Evolutionary conservation across 78 protist genomes (phyloP).

Genomic region (Pigoraptor vietnamica): DNA sequence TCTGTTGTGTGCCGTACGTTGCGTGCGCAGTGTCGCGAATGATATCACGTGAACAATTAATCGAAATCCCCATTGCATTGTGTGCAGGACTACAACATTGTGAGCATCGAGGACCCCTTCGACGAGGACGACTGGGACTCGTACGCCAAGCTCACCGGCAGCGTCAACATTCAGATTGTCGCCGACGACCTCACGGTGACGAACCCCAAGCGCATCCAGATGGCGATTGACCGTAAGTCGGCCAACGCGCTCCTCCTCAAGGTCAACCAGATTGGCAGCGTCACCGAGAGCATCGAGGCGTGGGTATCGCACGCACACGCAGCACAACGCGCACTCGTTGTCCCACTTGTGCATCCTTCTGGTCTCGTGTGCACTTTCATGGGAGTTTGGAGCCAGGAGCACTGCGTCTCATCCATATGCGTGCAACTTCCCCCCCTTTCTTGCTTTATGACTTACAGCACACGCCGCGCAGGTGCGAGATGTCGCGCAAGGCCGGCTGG

Average conservation of each 20-base stretch:
- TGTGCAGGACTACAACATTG: conserved; percentile 56
- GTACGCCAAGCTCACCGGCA: conserved; percentile 47
- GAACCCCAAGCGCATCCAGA: conserved; percentile 91
- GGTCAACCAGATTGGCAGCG: conserved; percentile 95
- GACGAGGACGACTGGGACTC: conserved; percentile 97
- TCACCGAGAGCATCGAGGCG: conserved; percentile 87
- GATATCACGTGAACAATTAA: no score
- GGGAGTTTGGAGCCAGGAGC: no score
- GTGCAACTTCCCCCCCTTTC: no score
- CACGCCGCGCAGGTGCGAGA: background rate
- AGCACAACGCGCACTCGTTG: no score
- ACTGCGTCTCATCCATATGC: no score
- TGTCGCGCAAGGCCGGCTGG: conserved; percentile 80
- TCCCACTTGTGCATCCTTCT: no score
- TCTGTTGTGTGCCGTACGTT: no score
- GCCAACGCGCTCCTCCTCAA: conserved; percentile 96
- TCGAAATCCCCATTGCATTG: no score
- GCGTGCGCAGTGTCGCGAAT: no score
- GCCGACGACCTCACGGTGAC: conserved; percentile 98
- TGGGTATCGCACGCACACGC: no score
- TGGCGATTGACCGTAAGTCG: conserved; percentile 85
- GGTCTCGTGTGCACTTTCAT: no score
- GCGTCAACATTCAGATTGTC: conserved; percentile 78
- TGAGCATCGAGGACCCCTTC: conserved; percentile 97
- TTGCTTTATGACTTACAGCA: no score